Evolutionary conservation across 257 asterid species (phyloP).

Genomic region (Solanum virginianum): DNA sequence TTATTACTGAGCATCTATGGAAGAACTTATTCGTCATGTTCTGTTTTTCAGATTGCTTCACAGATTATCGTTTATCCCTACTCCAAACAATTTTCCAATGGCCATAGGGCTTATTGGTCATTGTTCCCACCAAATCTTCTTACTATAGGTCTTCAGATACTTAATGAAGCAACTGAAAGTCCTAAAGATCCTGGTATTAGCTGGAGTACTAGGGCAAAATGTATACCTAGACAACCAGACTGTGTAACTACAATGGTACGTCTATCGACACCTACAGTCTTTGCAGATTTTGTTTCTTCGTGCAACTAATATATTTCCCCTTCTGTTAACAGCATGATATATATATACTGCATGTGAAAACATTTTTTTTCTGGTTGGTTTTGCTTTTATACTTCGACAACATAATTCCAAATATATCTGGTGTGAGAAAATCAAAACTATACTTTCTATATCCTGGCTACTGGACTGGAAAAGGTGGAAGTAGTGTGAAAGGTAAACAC

Average conservation of each 20-base stretch:
- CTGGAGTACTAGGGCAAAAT: slow-evolving; percentile 64
- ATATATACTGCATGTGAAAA: slow-evolving; percentile 47
- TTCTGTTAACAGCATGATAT: slow-evolving; percentile 53
- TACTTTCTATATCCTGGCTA: slow-evolving; percentile 73
- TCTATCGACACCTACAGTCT: neutral
- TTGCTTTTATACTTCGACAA: slow-evolving; percentile 86
- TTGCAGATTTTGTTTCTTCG: neutral
- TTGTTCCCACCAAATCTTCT: slow-evolving; percentile 87
- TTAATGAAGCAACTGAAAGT: slow-evolving; percentile 67
- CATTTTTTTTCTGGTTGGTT: slow-evolving; percentile 55
- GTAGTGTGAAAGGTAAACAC: slow-evolving; percentile 51
- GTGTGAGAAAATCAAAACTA: slow-evolving; percentile 65
- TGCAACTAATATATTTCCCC: neutral
- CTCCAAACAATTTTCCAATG: slow-evolving; percentile 18
- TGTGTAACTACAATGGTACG: slow-evolving; percentile 62
- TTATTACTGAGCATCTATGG: neutral
- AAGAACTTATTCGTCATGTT: neutral
- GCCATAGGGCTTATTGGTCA: slow-evolving; percentile 50
- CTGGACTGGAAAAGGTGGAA: slow-evolving; percentile 91
- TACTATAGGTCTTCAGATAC: slow-evolving; percentile 58
- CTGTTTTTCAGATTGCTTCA: slow-evolving; percentile 46
- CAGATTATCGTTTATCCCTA: slow-evolving; percentile 58
- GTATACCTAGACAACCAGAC: slow-evolving; percentile 57
- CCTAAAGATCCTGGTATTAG: slow-evolving; percentile 84
- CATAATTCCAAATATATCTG: slow-evolving; percentile 67